These are phyloP conservation scores for Phytophthora chlamydospora DNA, from an alignment of 352 stramenopile species.

Conservation along the genomic window DNA sequence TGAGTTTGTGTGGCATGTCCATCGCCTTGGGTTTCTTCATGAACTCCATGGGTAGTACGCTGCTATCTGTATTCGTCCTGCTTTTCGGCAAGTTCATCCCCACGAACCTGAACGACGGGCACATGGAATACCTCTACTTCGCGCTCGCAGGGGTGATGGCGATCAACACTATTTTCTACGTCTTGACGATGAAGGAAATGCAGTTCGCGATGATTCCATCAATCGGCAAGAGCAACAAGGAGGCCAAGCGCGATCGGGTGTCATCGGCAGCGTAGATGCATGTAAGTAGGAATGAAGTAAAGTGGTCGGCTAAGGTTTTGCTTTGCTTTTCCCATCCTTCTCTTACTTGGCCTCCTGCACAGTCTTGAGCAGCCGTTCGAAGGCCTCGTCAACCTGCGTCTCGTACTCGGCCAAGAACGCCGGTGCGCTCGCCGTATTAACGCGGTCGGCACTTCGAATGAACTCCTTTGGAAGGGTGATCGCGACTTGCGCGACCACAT, in stretches of 20 bases:
- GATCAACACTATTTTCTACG: constrained; percentile 43
- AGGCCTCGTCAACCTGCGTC: constrained; percentile 24
- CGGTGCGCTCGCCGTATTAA: constrained; percentile 7
- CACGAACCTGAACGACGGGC: constrained; percentile 56
- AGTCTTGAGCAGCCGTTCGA: constrained; percentile 18
- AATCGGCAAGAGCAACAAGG: constrained; percentile 8
- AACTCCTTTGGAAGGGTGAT: constrained; percentile 28
- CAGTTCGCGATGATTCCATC: constrained; percentile 33
- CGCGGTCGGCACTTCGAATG: constrained; percentile 22
- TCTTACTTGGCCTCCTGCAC: constrained; percentile 6
- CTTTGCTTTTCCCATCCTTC: too few species aligned
- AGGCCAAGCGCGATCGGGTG: constrained; percentile 12
- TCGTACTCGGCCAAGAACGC: constrained; percentile 30
- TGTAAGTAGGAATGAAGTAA: neutral
- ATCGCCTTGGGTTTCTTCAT: constrained; percentile 32
- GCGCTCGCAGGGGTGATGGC: constrained; percentile 36
- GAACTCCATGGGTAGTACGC: constrained; percentile 29
- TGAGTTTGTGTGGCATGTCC: constrained; percentile 27
- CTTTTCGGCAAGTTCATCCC: constrained; percentile 30
- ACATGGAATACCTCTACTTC: constrained; percentile 60
- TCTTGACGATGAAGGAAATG: constrained; percentile 51
- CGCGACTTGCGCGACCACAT: constrained; percentile 23
- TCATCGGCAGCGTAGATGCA: constrained; percentile 12
- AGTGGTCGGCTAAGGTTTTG: neutral
- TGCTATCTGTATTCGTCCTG: constrained; percentile 25